Conservation (phyloP, 331 rosid species). For the Quercus lobata region DNA sequence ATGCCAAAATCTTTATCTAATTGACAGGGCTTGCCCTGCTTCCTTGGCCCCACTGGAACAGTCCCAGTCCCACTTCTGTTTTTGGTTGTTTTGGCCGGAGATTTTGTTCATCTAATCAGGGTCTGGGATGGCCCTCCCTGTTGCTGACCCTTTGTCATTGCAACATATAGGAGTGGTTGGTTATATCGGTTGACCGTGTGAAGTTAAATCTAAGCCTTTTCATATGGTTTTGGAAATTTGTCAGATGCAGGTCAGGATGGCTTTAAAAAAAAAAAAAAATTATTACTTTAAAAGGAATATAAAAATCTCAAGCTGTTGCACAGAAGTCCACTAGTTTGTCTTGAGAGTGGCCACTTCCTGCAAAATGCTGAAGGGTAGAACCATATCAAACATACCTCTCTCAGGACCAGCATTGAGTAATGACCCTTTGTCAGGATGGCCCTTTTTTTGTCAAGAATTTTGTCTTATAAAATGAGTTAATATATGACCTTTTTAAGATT, state of each 20-base stretch:
- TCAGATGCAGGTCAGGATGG: neutral
- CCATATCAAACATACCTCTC: neutral
- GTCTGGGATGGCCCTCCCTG: neutral
- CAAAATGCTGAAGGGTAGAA: neutral
- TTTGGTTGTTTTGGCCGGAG: neutral
- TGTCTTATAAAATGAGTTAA: neutral
- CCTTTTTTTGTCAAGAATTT: neutral
- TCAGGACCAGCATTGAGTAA: neutral
- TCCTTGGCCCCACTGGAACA: neutral
- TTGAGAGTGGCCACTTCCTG: neutral
- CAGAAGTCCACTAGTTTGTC: neutral
- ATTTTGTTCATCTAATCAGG: slow-evolving; percentile 1
- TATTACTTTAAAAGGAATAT: too few relatives aligned
- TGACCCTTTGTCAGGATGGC: neutral
- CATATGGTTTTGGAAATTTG: neutral
- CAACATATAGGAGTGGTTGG: neutral
- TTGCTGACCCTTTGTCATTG: neutral
- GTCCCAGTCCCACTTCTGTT: neutral
- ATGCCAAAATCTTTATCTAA: neutral
- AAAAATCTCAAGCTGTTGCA: neutral
- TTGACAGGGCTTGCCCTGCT: neutral
- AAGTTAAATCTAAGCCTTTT: neutral
- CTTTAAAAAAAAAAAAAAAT: too few relatives aligned
- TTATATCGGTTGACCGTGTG: neutral
- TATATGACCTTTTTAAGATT: neutral